These are phyloP conservation scores for Mikania micrantha DNA, from an alignment of 129 eudicot genomes.

Conservation along the genomic window DNA sequence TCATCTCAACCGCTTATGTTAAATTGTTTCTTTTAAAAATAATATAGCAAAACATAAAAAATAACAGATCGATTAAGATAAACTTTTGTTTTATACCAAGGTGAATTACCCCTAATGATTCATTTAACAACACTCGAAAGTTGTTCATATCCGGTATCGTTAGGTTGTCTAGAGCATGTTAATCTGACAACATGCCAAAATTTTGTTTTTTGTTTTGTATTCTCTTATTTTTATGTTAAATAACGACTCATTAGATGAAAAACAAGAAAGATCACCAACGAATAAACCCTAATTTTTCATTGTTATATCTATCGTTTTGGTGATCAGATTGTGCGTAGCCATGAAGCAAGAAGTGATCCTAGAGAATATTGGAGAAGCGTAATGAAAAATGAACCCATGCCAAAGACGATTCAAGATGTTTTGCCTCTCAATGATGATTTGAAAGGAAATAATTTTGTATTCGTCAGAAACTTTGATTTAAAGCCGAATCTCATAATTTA, in stretches of 20 bases:
- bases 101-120: not conserved
- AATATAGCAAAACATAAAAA: not conserved
- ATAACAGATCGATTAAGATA: not conserved
- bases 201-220: not conserved
- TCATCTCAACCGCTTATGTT: not conserved
- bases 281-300: not conserved
- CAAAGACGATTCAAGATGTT: constrained; percentile 43
- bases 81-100: not conserved
- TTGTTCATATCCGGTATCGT: not conserved
- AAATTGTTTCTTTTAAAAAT: not conserved
- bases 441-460: constrained; percentile 11
- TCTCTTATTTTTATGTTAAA: not conserved
- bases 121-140: not conserved
- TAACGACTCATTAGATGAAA: not conserved
- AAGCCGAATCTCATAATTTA: constrained; percentile 34
- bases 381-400: constrained; percentile 62
- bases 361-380: constrained; percentile 51
- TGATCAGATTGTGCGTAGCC: constrained; percentile 27
- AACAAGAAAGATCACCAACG: not conserved
- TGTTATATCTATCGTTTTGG: not conserved
- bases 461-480: constrained; percentile 32
- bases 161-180: not conserved
- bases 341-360: constrained; percentile 44
- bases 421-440: constrained; percentile 13
- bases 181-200: not conserved